These are phyloP conservation scores for Coemansia sp. DNA, from an alignment of 192 early-diverging fungal species.

Conservation along the genomic window DNA sequence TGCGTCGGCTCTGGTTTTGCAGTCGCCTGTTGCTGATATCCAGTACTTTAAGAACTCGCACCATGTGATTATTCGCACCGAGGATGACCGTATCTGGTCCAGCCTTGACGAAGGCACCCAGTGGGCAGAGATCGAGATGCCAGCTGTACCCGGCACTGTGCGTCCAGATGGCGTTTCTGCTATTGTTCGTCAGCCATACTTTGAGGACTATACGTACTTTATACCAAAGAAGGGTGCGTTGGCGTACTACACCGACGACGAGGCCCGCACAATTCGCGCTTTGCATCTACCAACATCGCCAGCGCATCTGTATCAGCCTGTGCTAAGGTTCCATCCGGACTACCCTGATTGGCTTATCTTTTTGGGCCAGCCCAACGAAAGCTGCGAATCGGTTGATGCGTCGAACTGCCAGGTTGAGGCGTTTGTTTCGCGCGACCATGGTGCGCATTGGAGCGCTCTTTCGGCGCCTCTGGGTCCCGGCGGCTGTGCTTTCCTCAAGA, in stretches of 20 bases:
- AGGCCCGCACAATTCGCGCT: slow-evolving; percentile 56
- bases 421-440: slow-evolving; percentile 69
- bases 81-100: slow-evolving; percentile 51
- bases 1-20: slow-evolving; percentile 27
- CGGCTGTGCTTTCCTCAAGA: slow-evolving; percentile 47
- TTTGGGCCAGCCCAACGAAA: slow-evolving; percentile 58
- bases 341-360: slow-evolving; percentile 81
- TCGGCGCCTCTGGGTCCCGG: slow-evolving; percentile 27
- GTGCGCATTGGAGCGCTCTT: slow-evolving; percentile 66
- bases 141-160: neutral
- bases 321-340: slow-evolving; percentile 82
- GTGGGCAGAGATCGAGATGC: slow-evolving; percentile 55
- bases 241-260: slow-evolving; percentile 64
- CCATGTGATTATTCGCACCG: slow-evolving; percentile 57
- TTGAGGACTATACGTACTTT: slow-evolving; percentile 62
- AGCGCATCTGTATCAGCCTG: slow-evolving; percentile 59
- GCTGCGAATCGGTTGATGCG: slow-evolving; percentile 49
- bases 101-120: slow-evolving; percentile 67
- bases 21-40: slow-evolving; percentile 57
- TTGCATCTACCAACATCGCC: slow-evolving; percentile 64
- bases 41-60: slow-evolving; percentile 69
- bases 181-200: slow-evolving; percentile 65
- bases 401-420: slow-evolving; percentile 70
- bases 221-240: slow-evolving; percentile 50
- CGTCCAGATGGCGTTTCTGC: slow-evolving; percentile 2